These are phyloP conservation scores for Phytophthora constricta DNA, from an alignment of 352 stramenopile genomes.

Conservation along the genomic window DNA sequence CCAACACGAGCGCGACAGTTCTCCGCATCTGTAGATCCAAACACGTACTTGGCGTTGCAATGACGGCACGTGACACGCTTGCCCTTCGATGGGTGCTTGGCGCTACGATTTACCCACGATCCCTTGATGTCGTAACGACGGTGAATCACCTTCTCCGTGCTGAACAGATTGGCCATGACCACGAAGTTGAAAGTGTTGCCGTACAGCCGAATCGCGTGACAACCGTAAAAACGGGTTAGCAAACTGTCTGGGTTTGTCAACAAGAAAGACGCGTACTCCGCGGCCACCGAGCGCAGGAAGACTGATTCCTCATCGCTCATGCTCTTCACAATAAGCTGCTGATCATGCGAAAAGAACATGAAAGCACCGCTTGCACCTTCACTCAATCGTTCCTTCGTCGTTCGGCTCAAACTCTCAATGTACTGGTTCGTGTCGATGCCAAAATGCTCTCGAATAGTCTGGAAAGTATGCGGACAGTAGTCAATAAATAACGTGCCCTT, in stretches of 20 bases:
- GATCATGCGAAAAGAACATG: conserved; percentile 91
- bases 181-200: conserved; percentile 92
- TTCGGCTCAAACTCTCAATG: conserved; percentile 82
- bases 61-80: conserved; percentile 87
- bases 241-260: conserved; percentile 85
- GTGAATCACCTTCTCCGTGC: conserved; percentile 84
- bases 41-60: conserved; percentile 90
- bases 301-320: conserved; percentile 88
- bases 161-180: conserved; percentile 90
- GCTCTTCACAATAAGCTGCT: conserved; percentile 91
- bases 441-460: conserved; percentile 87
- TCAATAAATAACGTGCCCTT: conserved; percentile 89
- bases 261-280: conserved; percentile 83
- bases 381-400: conserved; percentile 86
- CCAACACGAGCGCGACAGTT: conserved; percentile 78
- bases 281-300: conserved; percentile 82
- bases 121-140: conserved; percentile 90
- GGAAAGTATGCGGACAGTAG: conserved; percentile 87
- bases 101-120: conserved; percentile 88
- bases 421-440: conserved; percentile 85
- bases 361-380: conserved; percentile 88
- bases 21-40: conserved; percentile 81
- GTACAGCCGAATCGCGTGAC: conserved; percentile 85
- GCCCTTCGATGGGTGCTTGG: conserved; percentile 87
- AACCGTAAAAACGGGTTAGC: conserved; percentile 85